These are phyloP conservation scores for Aspergillus brasiliensis DNA, from an alignment of 2,329 filamentous ascomycete species.

Conservation along the genomic window DNA sequence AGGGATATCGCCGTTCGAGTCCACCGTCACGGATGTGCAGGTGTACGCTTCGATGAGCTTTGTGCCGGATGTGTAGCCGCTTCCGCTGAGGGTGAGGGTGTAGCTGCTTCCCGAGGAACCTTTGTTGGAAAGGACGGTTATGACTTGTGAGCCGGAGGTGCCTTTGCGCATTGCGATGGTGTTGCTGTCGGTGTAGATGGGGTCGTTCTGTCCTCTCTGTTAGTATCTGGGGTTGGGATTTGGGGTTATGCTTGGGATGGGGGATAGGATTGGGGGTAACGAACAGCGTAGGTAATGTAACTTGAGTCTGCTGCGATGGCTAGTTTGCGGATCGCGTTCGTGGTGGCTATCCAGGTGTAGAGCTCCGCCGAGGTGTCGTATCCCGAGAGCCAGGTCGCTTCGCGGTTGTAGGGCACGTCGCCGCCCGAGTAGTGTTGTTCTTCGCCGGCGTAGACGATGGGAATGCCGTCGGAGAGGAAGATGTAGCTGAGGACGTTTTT, in stretches of 20 bases:
- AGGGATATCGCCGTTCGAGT: constrained; percentile 46
- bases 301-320: constrained; percentile 39
- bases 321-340: constrained; percentile 55
- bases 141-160: constrained; percentile 42
- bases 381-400: constrained; percentile 59
- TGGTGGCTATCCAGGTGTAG: constrained; percentile 49
- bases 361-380: constrained; percentile 52
- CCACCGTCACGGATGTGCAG: constrained; percentile 49
- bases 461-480: constrained; percentile 62
- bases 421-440: constrained; percentile 63
- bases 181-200: constrained; percentile 48
- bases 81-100: constrained; percentile 27
- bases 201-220: constrained; percentile 31
- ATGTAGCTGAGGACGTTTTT: constrained; percentile 65
- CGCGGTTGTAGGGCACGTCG: constrained; percentile 54
- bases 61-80: constrained; percentile 27
- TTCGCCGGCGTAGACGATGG: constrained; percentile 67
- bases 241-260: too few relatives aligned
- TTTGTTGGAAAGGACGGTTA: constrained; percentile 48
- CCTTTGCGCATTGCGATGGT: constrained; percentile 49
- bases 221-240: neutral
- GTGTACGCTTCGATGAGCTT: constrained; percentile 32
- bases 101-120: constrained; percentile 34
- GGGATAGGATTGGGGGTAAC: neutral
- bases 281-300: constrained; percentile 44